Base-by-base conservation (phyloP, 1,284 basidiomycete species). In the Coniferiporia weirii region DNA sequence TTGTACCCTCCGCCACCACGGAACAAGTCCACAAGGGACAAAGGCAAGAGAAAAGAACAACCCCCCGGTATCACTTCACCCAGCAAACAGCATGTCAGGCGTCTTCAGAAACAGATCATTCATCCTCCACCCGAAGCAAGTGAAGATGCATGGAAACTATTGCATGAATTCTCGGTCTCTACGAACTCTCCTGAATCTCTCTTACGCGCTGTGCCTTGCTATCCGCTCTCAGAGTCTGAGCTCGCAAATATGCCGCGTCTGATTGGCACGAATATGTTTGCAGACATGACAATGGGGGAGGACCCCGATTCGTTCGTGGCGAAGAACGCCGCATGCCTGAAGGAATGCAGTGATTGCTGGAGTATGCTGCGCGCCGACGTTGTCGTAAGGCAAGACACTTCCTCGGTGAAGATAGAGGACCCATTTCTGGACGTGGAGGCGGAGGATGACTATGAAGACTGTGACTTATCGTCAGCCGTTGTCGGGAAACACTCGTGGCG, bases 401-500 rank as follows among this genome's bases (percentile, higher is more conserved):
- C 53, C 43, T 17, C 61, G 61, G 51, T 57, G 55, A 51, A 60
- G 59, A 61, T 60, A 64, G 56, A 55, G 54, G 49, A 61, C 55
- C 55, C 69, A 0, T 68, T 69, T 27, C 56, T 64, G 8, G 60
- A 50, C 43, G 49, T 54, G 46, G 65, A 68, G 52, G 49, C 55
- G 47, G 65, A 68, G 52, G 62, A 68, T 38, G 66, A 66, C 36
- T 65, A 69, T 0, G 63, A 66, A 3, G 61, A 60, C 52, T 56
- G 52, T 44, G 69, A 70, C 34, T 69, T 66, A 20, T 46, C 63
- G 36, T 71, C 71, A 40, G 66, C 69, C 40, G 66, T 77, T 34
- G 76, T 89, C 32, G 81, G 79, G 32, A 75, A 79, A 55, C 71
- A 82, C 63, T 81, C 85, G 9, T 90, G 87, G 87, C 76, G 78